These are phyloP conservation scores for Candida sanyaensis DNA, from an alignment of 1,139 yeast genomes.

Conservation along the genomic window DNA sequence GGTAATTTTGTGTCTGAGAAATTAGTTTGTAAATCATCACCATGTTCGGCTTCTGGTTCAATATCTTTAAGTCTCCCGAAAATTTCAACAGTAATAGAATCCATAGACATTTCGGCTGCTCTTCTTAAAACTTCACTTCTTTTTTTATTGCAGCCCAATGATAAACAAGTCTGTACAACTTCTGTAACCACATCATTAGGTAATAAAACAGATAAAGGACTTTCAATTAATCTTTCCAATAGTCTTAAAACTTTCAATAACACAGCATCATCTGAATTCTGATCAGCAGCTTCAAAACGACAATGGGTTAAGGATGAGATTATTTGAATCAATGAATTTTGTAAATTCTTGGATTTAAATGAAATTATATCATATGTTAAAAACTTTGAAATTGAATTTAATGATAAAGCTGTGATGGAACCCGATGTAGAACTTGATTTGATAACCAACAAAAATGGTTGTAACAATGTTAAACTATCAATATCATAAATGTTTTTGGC, in stretches of 20 bases:
- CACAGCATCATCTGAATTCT: constrained; percentile 89
- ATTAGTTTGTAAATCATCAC: constrained; percentile 35
- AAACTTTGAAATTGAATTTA: constrained; percentile 74
- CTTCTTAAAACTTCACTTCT: constrained; percentile 87
- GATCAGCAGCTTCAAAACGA: constrained; percentile 94
- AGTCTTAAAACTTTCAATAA: constrained; percentile 77
- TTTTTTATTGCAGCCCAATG: constrained; percentile 90
- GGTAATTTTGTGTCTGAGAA: constrained; percentile 38
- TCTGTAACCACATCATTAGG: constrained; percentile 87
- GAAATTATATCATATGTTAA: constrained; percentile 61
- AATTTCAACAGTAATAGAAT: constrained; percentile 65
- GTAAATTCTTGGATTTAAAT: constrained; percentile 44
- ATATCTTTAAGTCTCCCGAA: constrained; percentile 62
- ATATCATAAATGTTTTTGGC: constrained; percentile 54
- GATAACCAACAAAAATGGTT: constrained; percentile 86
- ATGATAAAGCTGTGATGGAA: constrained; percentile 77
- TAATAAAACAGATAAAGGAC: constrained; percentile 63
- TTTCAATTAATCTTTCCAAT: constrained; percentile 66
- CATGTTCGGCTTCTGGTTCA: constrained; percentile 46
- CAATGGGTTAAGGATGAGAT: constrained; percentile 88
- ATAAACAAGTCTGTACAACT: constrained; percentile 86
- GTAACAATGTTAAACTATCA: constrained; percentile 74
- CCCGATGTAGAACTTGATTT: constrained; percentile 87
- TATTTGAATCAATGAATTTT: constrained; percentile 56
- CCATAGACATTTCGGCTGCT: constrained; percentile 87